Base-by-base conservation (phyloP, 169 alveolate genomes). In the Theileria orientalis region DNA sequence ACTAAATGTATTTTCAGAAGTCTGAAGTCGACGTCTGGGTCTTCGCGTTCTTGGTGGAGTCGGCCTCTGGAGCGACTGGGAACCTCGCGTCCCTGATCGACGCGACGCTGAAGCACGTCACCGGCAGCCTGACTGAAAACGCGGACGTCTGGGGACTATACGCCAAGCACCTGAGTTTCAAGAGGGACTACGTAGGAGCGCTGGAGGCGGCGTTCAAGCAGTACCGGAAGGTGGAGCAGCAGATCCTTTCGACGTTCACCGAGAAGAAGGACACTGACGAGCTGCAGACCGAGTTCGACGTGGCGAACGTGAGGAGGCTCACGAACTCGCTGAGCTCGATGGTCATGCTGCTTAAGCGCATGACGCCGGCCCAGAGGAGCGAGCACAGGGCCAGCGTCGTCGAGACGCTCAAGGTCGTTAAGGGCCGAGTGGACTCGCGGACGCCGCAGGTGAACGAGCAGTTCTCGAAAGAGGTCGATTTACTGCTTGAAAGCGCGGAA, bases 61-160 rank as follows among this genome's bases (percentile, higher is more conserved):
- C 74, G 29, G 59, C 70, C 21, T 42, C 62, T 8, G 69, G 62
- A 72, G 71, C 37, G 19, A 73, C 57, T 27, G 47, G 61, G 33
- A 56, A 64, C 40, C 74, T 69, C 41, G 35, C 85, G 41, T 59
- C 76, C 54, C 70, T 83, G 44, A 27, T 85, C 42, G 91, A 83
- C 32, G 78, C 83, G 29, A 85, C 89, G 62, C 56, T 79, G 64
- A 72, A 61, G 41, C 21, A 29, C 46, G 73, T 90, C 41, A 62
- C 77, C 16, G 73, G 63, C 32, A 42, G 61, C 41, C 44, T 82
- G 62, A 82, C 85, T 23, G 84, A 74, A 35, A 41, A 61, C 61
- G 60, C 75, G 19, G 85, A 74, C 5, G 60, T 82, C 19, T 82
- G 89, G 89, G 7, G 23, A 11, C 70, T 59, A 14, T 82, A 79